Evolutionary conservation across 148 eudicot genomes (phyloP).

Genomic region (Pouteria glomerata): DNA sequence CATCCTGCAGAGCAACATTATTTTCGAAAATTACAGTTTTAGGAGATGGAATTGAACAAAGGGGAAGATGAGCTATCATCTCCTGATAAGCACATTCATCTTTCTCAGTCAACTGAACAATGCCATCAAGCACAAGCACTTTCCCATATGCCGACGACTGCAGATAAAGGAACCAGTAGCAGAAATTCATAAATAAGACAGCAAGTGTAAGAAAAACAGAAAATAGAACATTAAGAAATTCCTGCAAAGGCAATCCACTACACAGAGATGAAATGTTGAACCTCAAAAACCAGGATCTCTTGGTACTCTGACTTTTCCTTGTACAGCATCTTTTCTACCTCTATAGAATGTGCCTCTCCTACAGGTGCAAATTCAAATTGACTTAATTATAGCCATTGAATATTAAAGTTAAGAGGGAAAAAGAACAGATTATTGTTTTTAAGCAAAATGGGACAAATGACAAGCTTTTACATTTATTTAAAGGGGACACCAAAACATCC

Average conservation of each 20-base stretch:
- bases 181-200: neutral
- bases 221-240: neutral
- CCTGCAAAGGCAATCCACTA: neutral
- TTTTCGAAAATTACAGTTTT: slow-evolving; percentile 42
- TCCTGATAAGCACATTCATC: slow-evolving; percentile 40
- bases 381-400: neutral
- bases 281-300: slow-evolving; percentile 95
- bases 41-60: slow-evolving; percentile 82
- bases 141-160: slow-evolving; percentile 79
- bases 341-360: slow-evolving; percentile 94
- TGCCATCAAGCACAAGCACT: slow-evolving; percentile 94
- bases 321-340: slow-evolving; percentile 71
- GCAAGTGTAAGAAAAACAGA: no score
- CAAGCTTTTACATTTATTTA: neutral
- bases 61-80: slow-evolving; percentile 90
- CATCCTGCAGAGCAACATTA: neutral
- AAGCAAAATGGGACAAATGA: neutral
- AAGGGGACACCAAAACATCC: neutral
- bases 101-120: slow-evolving; percentile 85
- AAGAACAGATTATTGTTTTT: neutral
- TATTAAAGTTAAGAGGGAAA: neutral
- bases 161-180: slow-evolving; percentile 14
- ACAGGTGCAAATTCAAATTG: slow-evolving; percentile 9
- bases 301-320: slow-evolving; percentile 70
- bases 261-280: slow-evolving; percentile 18